Evolutionary conservation across 257 asterid species (phyloP), one percentile per base, ranked within the genome.

Genomic region (Fraxinus americana): DNA sequence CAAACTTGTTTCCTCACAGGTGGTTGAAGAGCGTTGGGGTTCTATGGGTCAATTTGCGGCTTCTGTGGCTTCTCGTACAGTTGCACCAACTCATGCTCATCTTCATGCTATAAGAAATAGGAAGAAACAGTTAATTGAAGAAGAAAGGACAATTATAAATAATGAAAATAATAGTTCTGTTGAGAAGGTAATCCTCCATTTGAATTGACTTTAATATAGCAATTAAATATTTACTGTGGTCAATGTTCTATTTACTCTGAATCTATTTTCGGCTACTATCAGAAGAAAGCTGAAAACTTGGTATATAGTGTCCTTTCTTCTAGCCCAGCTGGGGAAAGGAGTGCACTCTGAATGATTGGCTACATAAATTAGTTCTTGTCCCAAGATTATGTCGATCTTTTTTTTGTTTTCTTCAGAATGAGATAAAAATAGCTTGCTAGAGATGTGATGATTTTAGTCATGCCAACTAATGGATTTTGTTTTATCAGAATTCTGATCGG

Each of bases 21-120:
- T 96, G 76, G 97, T 93, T 76, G 94, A 85, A 90, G 97, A 93
- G 79, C 96, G 99, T 68, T 96, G 99, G 99, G 97, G 90, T 72
- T 92, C 99, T 78, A 81, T 93, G 86, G 91, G 96, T 81, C 89
- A 91, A 66, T 80, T 96, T 73, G 97, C 98, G 71, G 98, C 94
- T 82, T 89, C 98, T 63, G 93, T 89, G 81, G 96, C 93, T 84
- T 90, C 98, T 73, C 87, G 67, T 73, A 80, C 75, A 77, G 98
- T 88, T 78, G 98, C 98, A 14, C 90, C 97, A 34, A 85, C 88
- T 79, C 93, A 82, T 87, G 94, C 99, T 77, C 99, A 96, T 86
- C 90, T 96, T 81, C 97, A 82, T 70, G 97, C 99, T 75, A 93
- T 90, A 74, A 89, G 87, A 9, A 79, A 70, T 66, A 81, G 97